Conservation (phyloP, 129 eudicot genomes). For the Flaveria robusta region DNA sequence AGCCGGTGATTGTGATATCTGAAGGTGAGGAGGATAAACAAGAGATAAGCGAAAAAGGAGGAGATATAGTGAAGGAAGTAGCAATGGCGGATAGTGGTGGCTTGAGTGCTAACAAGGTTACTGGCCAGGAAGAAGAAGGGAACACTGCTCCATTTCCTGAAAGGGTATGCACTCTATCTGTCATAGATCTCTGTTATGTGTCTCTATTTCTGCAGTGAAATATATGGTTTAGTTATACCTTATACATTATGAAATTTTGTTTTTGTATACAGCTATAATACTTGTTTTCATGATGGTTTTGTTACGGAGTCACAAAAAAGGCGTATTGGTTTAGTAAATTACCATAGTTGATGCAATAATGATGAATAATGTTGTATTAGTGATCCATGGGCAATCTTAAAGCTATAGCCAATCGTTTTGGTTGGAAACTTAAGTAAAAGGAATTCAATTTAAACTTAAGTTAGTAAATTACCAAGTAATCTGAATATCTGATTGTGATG, state of each 20-base stretch:
- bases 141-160: slow-evolving; percentile 72
- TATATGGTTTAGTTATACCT: background rate
- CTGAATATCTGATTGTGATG: slow-evolving; percentile 7
- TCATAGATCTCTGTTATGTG: background rate
- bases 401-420: background rate
- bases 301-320: background rate
- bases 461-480: background rate
- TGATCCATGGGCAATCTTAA: background rate
- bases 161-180: slow-evolving; percentile 42
- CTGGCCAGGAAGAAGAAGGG: slow-evolving; percentile 66
- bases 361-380: background rate
- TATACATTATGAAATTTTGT: background rate
- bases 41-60: background rate
- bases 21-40: slow-evolving; percentile 16
- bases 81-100: slow-evolving; percentile 80
- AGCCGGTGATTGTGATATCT: slow-evolving; percentile 19
- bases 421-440: no score
- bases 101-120: slow-evolving; percentile 65
- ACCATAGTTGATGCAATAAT: background rate
- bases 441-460: no score
- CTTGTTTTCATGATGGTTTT: background rate
- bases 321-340: background rate
- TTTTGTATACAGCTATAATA: background rate
- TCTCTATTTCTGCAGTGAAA: background rate
- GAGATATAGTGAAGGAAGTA: slow-evolving; percentile 22